These are phyloP conservation scores for Alternaria conjuncta DNA, from an alignment of 2,329 filamentous ascomycete genomes.

Conservation along the genomic window DNA sequence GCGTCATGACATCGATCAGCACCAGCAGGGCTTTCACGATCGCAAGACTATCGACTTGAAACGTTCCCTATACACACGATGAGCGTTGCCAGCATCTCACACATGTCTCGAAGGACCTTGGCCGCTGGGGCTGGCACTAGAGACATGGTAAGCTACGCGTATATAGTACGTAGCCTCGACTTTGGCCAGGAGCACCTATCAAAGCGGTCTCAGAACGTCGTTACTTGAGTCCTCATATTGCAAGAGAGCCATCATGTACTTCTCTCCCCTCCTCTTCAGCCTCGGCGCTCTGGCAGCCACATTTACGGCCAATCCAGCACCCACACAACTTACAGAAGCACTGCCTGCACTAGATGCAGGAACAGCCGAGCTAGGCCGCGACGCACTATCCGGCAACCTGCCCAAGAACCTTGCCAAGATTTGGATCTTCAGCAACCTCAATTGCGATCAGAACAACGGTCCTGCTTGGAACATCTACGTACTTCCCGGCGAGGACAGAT, in stretches of 20 bases:
- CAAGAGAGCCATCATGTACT: not conserved
- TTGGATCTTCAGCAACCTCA: not conserved
- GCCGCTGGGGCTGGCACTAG: not conserved
- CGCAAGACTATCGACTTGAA: not conserved
- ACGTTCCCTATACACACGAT: not conserved
- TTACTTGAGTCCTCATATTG: no score
- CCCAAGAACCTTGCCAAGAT: constrained; percentile 5
- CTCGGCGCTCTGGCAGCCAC: not conserved
- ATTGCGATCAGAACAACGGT: not conserved
- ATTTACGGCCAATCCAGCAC: not conserved
- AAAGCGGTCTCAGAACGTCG: not conserved
- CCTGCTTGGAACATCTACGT: not conserved
- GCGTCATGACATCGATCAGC: not conserved
- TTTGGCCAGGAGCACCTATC: no score
- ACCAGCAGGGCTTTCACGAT: not conserved
- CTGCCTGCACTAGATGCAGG: not conserved
- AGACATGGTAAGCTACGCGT: not conserved
- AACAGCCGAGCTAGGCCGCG: not conserved
- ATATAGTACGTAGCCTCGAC: not conserved
- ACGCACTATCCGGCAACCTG: not conserved
- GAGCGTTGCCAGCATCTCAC: not conserved
- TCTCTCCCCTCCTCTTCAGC: not conserved
- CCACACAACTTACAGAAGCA: not conserved
- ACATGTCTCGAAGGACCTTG: not conserved
- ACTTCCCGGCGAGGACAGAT: not conserved